A percentile compares a stretch with the other conserved stretches of the same genome.
These are phyloP conservation scores for Alternaria tenuissima DNA, from an alignment of 2,329 filamentous ascomycete genomes.

Conservation along the genomic window DNA sequence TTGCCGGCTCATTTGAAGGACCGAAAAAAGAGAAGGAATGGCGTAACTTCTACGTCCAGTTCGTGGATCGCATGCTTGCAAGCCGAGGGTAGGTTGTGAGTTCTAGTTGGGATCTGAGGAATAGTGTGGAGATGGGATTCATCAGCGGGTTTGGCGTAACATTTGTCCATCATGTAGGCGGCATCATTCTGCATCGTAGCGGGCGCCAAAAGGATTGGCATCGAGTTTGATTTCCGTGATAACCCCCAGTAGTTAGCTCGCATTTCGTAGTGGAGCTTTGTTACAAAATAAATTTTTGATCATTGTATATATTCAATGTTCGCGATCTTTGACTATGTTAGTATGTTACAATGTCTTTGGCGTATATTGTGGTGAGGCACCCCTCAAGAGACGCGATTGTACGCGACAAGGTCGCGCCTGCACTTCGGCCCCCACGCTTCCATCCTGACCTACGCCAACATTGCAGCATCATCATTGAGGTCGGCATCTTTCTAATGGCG, in stretches of 20 bases:
- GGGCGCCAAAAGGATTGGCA: conserved; percentile 24
- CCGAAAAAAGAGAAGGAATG: conserved; percentile 54
- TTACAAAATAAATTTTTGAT: not conserved
- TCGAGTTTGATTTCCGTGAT: conserved; percentile 28
- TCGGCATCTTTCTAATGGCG: not conserved
- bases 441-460: not conserved
- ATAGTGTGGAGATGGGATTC: conserved; percentile 11
- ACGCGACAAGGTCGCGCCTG: not conserved
- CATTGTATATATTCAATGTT: not conserved
- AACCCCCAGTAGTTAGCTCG: conserved; percentile 19
- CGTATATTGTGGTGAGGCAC: not conserved
- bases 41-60: conserved; percentile 56
- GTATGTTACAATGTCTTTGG: not conserved
- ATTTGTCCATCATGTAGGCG: conserved; percentile 10
- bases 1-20: conserved; percentile 47
- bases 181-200: conserved; percentile 29
- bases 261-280: conserved; percentile 2
- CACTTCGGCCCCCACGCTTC: not conserved
- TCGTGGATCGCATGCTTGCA: conserved; percentile 48
- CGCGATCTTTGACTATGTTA: not conserved
- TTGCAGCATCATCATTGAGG: not conserved
- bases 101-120: conserved; percentile 9
- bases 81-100: conserved; percentile 23
- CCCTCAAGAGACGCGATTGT: not conserved
- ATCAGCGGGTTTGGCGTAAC: conserved; percentile 16